Conservation (phyloP, 1,284 basidiomycete species). For the Trichosporon sp. region DNA sequence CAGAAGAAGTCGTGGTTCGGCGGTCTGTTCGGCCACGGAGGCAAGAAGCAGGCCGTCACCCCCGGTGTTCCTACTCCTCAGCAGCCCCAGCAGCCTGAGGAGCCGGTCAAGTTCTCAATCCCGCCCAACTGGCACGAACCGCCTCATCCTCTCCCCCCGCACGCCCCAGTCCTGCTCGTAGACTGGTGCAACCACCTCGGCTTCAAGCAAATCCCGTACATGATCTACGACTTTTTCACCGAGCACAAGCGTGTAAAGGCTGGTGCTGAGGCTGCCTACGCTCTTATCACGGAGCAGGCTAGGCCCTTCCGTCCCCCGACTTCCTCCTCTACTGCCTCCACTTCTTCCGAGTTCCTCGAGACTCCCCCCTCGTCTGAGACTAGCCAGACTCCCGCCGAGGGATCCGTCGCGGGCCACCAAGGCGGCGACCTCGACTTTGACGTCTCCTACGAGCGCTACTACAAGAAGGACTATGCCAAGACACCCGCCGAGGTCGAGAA, state of each 20-base stretch:
- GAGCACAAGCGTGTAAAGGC: conserved; percentile 69
- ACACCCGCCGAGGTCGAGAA: conserved; percentile 62
- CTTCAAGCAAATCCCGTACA: conserved; percentile 76
- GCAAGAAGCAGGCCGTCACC: neutral
- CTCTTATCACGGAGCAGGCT: conserved; percentile 61
- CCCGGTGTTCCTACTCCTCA: too few relatives aligned
- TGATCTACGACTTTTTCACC: conserved; percentile 91
- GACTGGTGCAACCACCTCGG: conserved; percentile 84
- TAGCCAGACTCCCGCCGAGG: too few relatives aligned
- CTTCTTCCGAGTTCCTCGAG: too few relatives aligned
- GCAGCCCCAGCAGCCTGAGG: neutral
- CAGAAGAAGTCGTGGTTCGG: neutral
- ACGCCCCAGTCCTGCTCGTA: conserved; percentile 78
- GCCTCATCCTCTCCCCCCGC: conserved; percentile 62
- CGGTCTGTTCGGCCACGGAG: neutral
- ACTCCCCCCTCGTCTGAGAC: too few relatives aligned
- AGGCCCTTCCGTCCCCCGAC: conserved; percentile 57
- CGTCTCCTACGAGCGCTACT: conserved; percentile 60
- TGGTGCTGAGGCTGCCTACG: conserved; percentile 77
- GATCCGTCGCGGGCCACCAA: neutral
- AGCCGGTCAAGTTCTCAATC: conserved; percentile 23
- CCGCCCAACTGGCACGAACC: conserved; percentile 49
- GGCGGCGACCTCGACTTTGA: conserved; percentile 67
- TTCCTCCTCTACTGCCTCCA: conserved; percentile 19
- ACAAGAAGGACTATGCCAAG: conserved; percentile 60